phyloP scores from a whole-genome alignment of 257 asterid genomes.

The Leptodermis oblonga region DNA sequence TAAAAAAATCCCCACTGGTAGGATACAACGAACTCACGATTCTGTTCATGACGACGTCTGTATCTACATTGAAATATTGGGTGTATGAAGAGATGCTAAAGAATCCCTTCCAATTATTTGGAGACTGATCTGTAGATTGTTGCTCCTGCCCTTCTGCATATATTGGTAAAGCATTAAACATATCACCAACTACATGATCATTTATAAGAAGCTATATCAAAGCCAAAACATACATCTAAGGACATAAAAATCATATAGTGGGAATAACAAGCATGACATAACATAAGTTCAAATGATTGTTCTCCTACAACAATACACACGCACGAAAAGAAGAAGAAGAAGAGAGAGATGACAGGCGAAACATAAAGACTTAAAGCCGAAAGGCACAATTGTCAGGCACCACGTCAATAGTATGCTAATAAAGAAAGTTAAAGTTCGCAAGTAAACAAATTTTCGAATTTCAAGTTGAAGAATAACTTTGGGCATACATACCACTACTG shows the following conservation, averaged over 20 bases:
- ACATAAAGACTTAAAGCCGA: background rate
- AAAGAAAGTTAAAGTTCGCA: background rate
- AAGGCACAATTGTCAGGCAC: background rate
- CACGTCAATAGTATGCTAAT: background rate
- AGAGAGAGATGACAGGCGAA: background rate
- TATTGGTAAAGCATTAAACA: conserved; percentile 12
- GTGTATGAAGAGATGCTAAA: conserved; percentile 77
- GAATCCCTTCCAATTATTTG: conserved; percentile 75
- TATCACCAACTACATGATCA: background rate
- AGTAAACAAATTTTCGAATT: background rate
- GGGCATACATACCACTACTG: conserved; percentile 40
- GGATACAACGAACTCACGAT: conserved; percentile 85
- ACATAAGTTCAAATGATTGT: background rate
- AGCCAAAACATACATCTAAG: background rate
- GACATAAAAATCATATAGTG: background rate
- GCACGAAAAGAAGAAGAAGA: no score
- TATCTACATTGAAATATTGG: conserved; percentile 89
- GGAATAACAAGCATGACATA: background rate
- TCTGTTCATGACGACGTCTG: conserved; percentile 86
- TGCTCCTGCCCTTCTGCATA: conserved; percentile 66
- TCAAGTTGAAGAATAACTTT: background rate
- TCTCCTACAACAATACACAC: no score
- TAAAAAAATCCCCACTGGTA: conserved; percentile 71
- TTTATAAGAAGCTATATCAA: background rate
- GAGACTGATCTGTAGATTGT: conserved; percentile 56